These are phyloP conservation scores for Agarophyton chilense DNA, from an alignment of 23 red algal genomes.

Conservation along the genomic window DNA sequence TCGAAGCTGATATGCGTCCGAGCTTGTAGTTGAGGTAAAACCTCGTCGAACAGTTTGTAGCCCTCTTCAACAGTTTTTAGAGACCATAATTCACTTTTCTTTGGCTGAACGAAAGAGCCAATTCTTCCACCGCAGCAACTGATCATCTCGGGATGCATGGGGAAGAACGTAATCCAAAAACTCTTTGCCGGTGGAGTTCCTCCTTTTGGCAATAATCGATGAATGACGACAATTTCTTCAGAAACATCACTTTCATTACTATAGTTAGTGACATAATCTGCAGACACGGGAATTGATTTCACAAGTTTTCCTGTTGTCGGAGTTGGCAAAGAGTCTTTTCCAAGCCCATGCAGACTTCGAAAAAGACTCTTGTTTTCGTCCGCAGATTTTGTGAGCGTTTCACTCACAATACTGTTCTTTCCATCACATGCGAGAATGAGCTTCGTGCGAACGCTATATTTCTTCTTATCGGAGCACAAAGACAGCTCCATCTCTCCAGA, in stretches of 20 bases:
- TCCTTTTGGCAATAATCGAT: neutral
- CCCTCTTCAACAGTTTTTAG: constrained; percentile 15
- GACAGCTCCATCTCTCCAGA: neutral
- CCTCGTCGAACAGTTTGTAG: constrained; percentile 40
- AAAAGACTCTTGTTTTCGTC: neutral
- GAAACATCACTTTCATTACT: neutral
- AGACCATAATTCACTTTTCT: neutral
- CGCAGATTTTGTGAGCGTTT: neutral
- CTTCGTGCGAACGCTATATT: neutral
- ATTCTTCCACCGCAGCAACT: neutral
- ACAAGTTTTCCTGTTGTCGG: neutral
- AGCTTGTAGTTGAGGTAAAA: constrained; percentile 40
- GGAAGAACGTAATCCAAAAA: neutral
- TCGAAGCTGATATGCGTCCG: constrained; percentile 1
- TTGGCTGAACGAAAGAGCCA: neutral
- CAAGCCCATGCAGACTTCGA: neutral
- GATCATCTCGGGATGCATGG: neutral
- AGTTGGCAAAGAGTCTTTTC: neutral
- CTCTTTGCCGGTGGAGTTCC: neutral
- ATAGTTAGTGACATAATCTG: neutral
- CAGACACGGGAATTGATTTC: neutral
- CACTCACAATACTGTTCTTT: constrained; percentile 10
- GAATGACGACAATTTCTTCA: neutral
- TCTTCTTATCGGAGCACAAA: neutral
- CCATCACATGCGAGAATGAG: constrained; percentile 61